Conservation (phyloP, 139 green algal genomes). For the Eudorina sp. region DNA sequence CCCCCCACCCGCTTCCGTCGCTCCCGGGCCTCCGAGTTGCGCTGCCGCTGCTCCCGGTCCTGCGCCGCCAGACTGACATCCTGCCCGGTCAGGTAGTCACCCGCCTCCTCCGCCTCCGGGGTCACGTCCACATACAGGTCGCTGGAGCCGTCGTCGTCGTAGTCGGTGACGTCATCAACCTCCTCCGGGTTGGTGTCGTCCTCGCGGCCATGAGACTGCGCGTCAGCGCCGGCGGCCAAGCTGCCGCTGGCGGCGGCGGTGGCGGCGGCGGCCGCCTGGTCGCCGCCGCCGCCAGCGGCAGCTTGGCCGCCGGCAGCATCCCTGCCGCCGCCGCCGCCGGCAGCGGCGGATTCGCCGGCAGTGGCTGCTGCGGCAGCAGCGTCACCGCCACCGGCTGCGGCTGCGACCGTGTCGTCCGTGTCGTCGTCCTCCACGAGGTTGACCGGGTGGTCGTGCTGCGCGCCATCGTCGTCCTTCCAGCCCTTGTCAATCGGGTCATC, state of each 20-base stretch:
- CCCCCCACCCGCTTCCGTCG: too few relatives aligned
- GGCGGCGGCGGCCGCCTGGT: background rate
- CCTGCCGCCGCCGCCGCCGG: background rate
- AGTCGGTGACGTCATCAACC: slow-evolving; percentile 1
- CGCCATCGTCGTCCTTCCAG: background rate
- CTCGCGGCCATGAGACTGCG: background rate
- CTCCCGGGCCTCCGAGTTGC: too few relatives aligned
- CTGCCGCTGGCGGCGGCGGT: background rate
- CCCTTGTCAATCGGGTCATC: background rate
- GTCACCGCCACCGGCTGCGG: background rate
- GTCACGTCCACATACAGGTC: background rate
- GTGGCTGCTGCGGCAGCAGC: background rate
- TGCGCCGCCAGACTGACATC: background rate
- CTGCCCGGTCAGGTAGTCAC: background rate
- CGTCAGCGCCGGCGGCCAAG: background rate
- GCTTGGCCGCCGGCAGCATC: too few relatives aligned
- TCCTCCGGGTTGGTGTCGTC: background rate
- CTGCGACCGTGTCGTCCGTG: background rate
- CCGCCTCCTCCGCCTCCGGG: background rate
- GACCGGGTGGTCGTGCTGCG: background rate
- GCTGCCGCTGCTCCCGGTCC: background rate
- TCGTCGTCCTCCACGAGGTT: background rate
- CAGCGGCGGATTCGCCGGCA: background rate
- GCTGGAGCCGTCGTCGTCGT: background rate
- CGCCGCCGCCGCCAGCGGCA: too few relatives aligned